These are phyloP conservation scores for Mortierella sp. DNA, from an alignment of 371 early-diverging fungal species.

Conservation along the genomic window DNA sequence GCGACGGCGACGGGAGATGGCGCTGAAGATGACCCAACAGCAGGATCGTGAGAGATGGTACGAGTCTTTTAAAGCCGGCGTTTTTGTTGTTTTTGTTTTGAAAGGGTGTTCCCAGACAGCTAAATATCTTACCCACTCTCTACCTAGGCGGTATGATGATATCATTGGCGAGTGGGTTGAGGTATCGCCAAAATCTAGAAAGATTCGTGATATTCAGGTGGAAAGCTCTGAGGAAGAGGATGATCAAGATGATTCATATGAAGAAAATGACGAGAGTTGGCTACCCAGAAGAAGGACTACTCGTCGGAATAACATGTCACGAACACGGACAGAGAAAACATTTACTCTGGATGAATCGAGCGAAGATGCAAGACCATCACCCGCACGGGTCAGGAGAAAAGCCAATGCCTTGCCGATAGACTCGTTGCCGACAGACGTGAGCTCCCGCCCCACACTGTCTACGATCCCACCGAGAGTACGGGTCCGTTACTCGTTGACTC, in stretches of 20 bases:
- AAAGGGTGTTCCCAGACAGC: background rate
- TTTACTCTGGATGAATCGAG: too few relatives aligned
- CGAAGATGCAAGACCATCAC: too few relatives aligned
- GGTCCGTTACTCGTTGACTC: too few relatives aligned
- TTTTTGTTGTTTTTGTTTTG: background rate
- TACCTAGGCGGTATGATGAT: slow-evolving; percentile 30
- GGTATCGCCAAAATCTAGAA: slow-evolving; percentile 3
- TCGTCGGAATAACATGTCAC: too few relatives aligned
- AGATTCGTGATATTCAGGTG: background rate
- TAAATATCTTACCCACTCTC: background rate
- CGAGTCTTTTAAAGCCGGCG: background rate
- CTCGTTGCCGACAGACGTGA: too few relatives aligned
- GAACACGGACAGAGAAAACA: too few relatives aligned
- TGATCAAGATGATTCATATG: background rate
- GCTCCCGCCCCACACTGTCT: too few relatives aligned
- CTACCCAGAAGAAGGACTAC: too few relatives aligned
- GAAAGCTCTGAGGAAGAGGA: background rate
- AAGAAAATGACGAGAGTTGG: background rate
- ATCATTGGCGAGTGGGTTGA: slow-evolving; percentile 37
- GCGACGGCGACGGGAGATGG: slow-evolving; percentile 14
- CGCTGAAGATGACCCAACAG: slow-evolving; percentile 1
- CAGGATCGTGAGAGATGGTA: slow-evolving; percentile 9
- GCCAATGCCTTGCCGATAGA: too few relatives aligned
- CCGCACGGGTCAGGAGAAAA: too few relatives aligned
- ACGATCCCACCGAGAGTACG: too few relatives aligned